Conservation (phyloP, 768 basidiomycete genomes). For the Crassisporium funariophilum region DNA sequence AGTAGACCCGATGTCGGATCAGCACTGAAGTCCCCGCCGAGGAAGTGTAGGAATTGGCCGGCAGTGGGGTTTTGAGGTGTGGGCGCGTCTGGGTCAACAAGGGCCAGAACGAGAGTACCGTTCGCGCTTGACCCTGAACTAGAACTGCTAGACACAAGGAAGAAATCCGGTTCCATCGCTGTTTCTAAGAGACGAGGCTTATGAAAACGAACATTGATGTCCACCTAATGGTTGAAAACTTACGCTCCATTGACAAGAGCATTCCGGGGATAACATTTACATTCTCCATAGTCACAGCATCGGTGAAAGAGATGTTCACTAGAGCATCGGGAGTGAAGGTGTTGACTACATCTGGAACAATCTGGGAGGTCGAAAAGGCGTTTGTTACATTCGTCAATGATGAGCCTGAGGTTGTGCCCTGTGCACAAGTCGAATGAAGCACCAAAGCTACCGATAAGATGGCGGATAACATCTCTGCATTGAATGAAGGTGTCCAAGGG, state of each 20-base stretch:
- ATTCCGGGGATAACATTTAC: slow-evolving; percentile 38
- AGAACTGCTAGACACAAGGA: slow-evolving; percentile 26
- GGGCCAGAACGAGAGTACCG: slow-evolving; percentile 37
- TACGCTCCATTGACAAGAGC: slow-evolving; percentile 38
- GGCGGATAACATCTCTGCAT: slow-evolving; percentile 8
- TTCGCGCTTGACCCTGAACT: slow-evolving; percentile 20
- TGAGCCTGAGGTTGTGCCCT: slow-evolving; percentile 5
- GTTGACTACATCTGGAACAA: slow-evolving; percentile 42
- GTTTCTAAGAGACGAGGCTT: slow-evolving; percentile 28
- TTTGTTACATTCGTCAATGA: slow-evolving; percentile 24
- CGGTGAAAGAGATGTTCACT: slow-evolving; percentile 40
- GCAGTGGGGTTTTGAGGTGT: slow-evolving; percentile 38
- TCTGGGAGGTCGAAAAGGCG: slow-evolving; percentile 38
- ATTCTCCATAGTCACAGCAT: slow-evolving; percentile 25
- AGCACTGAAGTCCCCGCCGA: slow-evolving; percentile 39
- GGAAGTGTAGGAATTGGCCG: slow-evolving; percentile 42
- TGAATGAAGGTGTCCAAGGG: too few species aligned
- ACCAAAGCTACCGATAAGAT: slow-evolving; percentile 10
- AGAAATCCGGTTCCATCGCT: slow-evolving; percentile 33
- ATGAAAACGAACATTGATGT: not conserved
- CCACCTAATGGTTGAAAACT: slow-evolving; percentile 12
- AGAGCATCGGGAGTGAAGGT: slow-evolving; percentile 40
- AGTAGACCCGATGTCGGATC: slow-evolving; percentile 31
- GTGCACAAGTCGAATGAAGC: slow-evolving; percentile 13
- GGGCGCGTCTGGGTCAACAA: slow-evolving; percentile 48